phyloP scores from a whole-genome alignment of 1,284 basidiomycete species.

The Irpex sp. region DNA sequence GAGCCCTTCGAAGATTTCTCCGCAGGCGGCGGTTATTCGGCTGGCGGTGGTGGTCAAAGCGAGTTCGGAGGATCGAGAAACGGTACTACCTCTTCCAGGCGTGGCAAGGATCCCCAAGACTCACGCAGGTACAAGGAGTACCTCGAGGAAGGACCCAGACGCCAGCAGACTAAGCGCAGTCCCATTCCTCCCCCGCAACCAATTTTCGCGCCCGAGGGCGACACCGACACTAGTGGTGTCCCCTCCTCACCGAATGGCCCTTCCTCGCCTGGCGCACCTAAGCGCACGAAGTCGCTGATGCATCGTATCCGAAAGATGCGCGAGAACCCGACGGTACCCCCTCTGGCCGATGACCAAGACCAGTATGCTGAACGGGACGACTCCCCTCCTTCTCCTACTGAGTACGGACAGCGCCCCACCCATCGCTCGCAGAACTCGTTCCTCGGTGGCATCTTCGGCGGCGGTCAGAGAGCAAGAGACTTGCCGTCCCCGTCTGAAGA shows the following conservation, averaged over 20 bases:
- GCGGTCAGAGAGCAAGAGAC: constrained; percentile 17
- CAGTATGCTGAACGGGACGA: constrained; percentile 36
- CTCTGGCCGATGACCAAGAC: constrained; percentile 36
- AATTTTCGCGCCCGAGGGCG: constrained; percentile 63
- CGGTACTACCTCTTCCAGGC: constrained; percentile 18
- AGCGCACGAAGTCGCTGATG: constrained; percentile 77
- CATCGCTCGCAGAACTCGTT: constrained; percentile 71
- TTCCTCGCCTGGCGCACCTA: constrained; percentile 43
- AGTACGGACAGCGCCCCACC: constrained; percentile 46
- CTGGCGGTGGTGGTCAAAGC: constrained; percentile 14
- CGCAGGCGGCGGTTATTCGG: constrained; percentile 54
- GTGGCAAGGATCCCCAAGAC: constrained; percentile 33
- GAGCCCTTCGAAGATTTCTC: constrained; percentile 86
- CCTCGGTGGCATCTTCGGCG: constrained; percentile 62
- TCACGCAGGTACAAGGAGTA: constrained; percentile 38
- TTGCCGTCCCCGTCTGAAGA: constrained; percentile 37
- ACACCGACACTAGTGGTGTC: constrained; percentile 23
- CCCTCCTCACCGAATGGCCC: constrained; percentile 29
- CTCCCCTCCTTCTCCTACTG: constrained; percentile 46
- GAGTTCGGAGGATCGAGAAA: constrained; percentile 44
- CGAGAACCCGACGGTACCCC: constrained; percentile 76
- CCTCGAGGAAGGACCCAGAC: constrained; percentile 27
- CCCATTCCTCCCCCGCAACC: constrained; percentile 75
- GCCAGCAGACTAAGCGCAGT: constrained; percentile 25
- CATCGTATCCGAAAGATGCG: constrained; percentile 83